Conservation (phyloP, 2,329 filamentous ascomycete genomes). For the Apiospora rasikravindrae region DNA sequence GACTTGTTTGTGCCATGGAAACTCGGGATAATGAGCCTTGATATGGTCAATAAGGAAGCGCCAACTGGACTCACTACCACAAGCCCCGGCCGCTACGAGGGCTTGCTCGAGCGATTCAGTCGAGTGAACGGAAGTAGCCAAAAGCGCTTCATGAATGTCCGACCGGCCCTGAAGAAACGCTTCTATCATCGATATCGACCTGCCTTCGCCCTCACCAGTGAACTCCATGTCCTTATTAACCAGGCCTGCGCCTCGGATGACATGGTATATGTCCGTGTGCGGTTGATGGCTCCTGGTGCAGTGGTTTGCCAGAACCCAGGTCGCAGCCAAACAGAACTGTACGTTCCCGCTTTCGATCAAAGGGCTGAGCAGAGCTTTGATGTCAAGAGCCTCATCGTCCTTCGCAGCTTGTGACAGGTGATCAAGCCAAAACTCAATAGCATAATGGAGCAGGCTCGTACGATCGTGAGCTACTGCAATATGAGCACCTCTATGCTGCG, state of each 20-base stretch:
- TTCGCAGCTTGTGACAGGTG: neutral
- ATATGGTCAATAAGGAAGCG: neutral
- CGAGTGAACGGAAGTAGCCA: neutral
- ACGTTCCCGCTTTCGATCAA: neutral
- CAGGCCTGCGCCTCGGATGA: neutral
- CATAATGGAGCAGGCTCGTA: neutral
- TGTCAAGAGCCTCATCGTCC: neutral
- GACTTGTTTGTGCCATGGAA: neutral
- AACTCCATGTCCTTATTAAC: neutral
- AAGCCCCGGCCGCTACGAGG: neutral
- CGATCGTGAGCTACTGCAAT: neutral
- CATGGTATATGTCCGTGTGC: neutral
- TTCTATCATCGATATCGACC: neutral
- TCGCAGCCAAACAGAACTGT: neutral
- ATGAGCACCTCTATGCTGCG: neutral
- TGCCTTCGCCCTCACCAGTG: neutral
- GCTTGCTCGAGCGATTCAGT: neutral
- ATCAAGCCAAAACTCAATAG: neutral
- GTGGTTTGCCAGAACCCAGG: neutral
- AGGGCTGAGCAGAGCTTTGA: neutral
- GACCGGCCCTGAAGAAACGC: neutral
- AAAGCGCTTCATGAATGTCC: neutral
- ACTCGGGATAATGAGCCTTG: neutral
- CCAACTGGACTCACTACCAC: neutral
- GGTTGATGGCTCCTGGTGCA: neutral